These are phyloP conservation scores for Camellia japonica DNA, from an alignment of 148 eudicot genomes.

Conservation along the genomic window DNA sequence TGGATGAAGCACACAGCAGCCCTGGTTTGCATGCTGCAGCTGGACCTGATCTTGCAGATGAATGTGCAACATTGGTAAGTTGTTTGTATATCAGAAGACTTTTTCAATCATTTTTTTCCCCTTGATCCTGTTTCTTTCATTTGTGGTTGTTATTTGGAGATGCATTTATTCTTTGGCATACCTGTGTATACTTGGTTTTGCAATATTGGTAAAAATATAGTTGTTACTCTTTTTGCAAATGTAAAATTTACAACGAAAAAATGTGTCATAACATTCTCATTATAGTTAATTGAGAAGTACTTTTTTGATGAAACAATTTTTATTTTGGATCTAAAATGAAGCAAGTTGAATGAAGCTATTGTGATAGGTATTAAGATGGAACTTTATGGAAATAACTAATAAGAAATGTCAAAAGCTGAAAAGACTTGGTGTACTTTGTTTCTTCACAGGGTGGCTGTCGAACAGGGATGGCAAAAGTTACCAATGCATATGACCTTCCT, in stretches of 20 bases:
- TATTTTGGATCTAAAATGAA: background rate
- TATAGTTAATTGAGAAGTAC: background rate
- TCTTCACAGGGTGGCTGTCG: constrained; percentile 93
- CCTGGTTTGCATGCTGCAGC: constrained; percentile 98
- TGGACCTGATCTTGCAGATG: constrained; percentile 97
- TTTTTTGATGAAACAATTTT: constrained; percentile 4
- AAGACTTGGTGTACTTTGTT: constrained; percentile 4
- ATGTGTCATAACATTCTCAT: background rate
- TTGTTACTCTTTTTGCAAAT: background rate
- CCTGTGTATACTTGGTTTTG: background rate
- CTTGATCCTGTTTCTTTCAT: background rate
- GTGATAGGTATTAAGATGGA: constrained; percentile 8
- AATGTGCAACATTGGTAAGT: constrained; percentile 83
- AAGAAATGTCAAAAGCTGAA: background rate
- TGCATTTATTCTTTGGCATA: background rate
- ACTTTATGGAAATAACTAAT: background rate
- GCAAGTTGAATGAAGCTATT: background rate
- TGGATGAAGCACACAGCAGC: constrained; percentile 97
- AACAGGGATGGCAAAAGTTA: constrained; percentile 99
- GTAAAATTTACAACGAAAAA: background rate
- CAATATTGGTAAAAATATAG: background rate
- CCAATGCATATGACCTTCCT: constrained; percentile 93
- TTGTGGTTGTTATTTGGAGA: background rate
- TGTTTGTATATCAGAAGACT: background rate
- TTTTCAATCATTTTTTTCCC: background rate